Conservation (phyloP, 192 early-diverging fungal genomes). For the Geosiphon pyriformis region DNA sequence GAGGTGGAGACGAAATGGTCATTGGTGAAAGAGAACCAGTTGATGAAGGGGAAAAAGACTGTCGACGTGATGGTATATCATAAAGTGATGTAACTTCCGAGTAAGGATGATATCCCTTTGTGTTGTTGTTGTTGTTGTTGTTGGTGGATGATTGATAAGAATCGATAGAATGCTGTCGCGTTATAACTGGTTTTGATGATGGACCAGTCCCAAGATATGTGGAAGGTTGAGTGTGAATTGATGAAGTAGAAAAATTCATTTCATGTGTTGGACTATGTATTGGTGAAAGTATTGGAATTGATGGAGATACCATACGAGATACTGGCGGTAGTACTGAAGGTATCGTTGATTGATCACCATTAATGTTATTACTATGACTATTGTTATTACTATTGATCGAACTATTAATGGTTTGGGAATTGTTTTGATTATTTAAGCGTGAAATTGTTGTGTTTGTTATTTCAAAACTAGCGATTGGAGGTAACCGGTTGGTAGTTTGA, state of each 20-base stretch:
- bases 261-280: no score
- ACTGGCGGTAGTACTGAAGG: constrained; percentile 27
- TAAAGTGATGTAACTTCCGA: background rate
- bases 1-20: background rate
- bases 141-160: background rate
- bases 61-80: background rate
- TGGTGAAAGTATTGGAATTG: background rate
- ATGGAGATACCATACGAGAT: constrained; percentile 19
- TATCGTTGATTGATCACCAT: background rate
- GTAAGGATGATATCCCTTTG: background rate
- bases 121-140: background rate
- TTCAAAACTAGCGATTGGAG: background rate
- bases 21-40: background rate
- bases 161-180: background rate
- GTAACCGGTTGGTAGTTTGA: background rate
- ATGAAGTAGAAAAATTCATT: background rate
- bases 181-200: constrained; percentile 1
- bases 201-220: background rate
- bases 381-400: background rate
- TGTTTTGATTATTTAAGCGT: no score
- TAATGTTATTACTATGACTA: background rate
- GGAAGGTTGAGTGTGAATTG: background rate
- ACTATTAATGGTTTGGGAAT: no score
- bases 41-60: background rate
- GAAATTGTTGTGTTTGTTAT: background rate